A percentile compares a stretch with the other conserved stretches of the same genome.
Evolutionary conservation across 768 basidiomycete genomes (phyloP).

Genomic region (Basidioascus undulatus): DNA sequence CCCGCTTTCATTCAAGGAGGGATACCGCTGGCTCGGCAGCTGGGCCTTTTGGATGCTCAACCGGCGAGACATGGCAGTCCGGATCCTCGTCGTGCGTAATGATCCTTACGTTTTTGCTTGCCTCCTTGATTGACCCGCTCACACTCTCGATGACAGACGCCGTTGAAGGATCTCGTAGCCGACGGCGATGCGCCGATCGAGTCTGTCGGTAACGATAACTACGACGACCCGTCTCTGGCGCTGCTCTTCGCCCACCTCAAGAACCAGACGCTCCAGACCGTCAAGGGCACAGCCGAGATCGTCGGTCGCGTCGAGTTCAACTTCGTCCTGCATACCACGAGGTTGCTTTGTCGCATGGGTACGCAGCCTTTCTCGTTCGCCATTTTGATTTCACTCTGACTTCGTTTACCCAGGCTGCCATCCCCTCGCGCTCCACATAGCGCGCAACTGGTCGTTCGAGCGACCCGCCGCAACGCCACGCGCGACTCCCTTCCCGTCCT

Average conservation of each 20-base stretch:
- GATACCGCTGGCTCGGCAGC: slow-evolving; percentile 77
- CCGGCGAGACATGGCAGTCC: slow-evolving; percentile 65
- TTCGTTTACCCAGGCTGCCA: slow-evolving; percentile 46
- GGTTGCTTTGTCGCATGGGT: slow-evolving; percentile 91
- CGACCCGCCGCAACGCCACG: slow-evolving; percentile 30
- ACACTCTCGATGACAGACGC: slow-evolving; percentile 7
- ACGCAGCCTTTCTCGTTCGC: slow-evolving; percentile 11
- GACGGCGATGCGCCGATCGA: slow-evolving; percentile 18
- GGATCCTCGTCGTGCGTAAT: slow-evolving; percentile 52
- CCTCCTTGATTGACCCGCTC: not conserved
- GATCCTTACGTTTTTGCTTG: not conserved
- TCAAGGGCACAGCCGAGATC: slow-evolving; percentile 77
- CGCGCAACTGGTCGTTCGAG: slow-evolving; percentile 76
- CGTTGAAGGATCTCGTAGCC: slow-evolving; percentile 6
- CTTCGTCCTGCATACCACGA: slow-evolving; percentile 81
- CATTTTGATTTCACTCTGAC: not conserved
- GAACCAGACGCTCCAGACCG: slow-evolving; percentile 73
- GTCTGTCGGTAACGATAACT: slow-evolving; percentile 60
- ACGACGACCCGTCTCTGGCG: slow-evolving; percentile 82
- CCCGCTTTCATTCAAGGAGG: slow-evolving; percentile 59
- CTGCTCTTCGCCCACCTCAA: slow-evolving; percentile 73
- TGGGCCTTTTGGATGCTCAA: slow-evolving; percentile 96
- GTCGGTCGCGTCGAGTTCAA: slow-evolving; percentile 73
- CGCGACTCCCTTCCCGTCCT: not conserved
- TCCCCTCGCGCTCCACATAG: slow-evolving; percentile 66